A percentile compares a stretch with the other conserved stretches of the same genome.
Evolutionary conservation across 2,329 filamentous ascomycete genomes (phyloP).

Genomic region (Alternaria novae-zelandiae): DNA sequence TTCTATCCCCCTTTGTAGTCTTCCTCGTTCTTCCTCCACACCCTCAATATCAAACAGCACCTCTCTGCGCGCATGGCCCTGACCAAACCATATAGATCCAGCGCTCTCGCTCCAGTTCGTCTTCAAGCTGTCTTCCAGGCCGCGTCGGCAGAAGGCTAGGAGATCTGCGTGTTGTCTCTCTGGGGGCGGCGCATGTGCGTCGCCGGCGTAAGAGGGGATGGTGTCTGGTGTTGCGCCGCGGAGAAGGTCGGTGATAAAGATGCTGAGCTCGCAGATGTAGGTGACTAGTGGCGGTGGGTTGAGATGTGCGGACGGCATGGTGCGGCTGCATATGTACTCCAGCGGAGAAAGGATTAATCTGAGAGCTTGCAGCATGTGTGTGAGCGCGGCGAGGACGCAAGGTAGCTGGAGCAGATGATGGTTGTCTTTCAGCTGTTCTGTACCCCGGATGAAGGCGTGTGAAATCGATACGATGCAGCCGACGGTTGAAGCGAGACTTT

Average conservation of each 20-base stretch:
- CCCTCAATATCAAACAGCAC: conserved; percentile 48
- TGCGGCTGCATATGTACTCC: conserved; percentile 55
- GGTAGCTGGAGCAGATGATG: conserved; percentile 47
- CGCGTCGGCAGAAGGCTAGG: conserved; percentile 44
- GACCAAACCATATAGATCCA: conserved; percentile 54
- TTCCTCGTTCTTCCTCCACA: conserved; percentile 37
- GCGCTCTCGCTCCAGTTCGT: conserved; percentile 53
- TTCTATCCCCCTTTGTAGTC: conserved; percentile 9
- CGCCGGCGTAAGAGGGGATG: conserved; percentile 23
- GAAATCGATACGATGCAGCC: conserved; percentile 50
- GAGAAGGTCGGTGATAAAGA: conserved; percentile 41
- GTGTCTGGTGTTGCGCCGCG: conserved; percentile 23
- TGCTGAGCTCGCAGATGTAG: conserved; percentile 50
- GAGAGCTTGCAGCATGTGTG: conserved; percentile 51
- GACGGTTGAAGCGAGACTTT: conserved; percentile 47
- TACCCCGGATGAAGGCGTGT: conserved; percentile 45
- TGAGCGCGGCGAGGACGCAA: conserved; percentile 47
- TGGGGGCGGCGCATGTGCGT: conserved; percentile 3
- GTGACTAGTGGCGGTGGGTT: conserved; percentile 38
- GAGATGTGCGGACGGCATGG: not conserved
- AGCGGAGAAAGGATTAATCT: conserved; percentile 50
- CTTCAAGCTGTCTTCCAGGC: conserved; percentile 53
- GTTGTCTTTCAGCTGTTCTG: conserved; percentile 47
- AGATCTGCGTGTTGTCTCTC: conserved; percentile 16
- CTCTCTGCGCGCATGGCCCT: conserved; percentile 54